Percentiles rank a stretch among this genome's conserved stretches.
phyloP scores from a whole-genome alignment of 495 filamentous ascomycete genomes.

The Aspergillus sparsus region DNA sequence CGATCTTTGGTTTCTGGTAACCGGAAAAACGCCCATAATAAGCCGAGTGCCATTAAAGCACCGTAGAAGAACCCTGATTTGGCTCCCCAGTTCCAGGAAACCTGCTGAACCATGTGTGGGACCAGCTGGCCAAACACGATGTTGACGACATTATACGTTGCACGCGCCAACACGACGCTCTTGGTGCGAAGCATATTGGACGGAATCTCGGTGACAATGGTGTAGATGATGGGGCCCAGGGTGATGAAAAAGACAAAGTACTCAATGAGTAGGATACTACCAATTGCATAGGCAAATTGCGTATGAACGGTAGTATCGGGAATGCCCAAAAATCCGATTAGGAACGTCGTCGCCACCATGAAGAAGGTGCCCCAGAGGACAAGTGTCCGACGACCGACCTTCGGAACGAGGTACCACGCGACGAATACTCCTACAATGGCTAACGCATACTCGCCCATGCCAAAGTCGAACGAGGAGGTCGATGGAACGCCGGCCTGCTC shows the following conservation, averaged over 20 bases:
- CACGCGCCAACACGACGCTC: slow-evolving; percentile 69
- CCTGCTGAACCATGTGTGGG: slow-evolving; percentile 73
- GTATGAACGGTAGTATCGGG: slow-evolving; percentile 45
- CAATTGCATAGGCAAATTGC: slow-evolving; percentile 61
- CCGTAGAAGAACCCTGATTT: slow-evolving; percentile 79
- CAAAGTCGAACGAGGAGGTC: slow-evolving; percentile 63
- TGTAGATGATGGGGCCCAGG: slow-evolving; percentile 77
- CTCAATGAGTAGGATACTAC: slow-evolving; percentile 70
- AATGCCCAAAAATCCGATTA: slow-evolving; percentile 72
- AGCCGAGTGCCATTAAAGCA: slow-evolving; percentile 67
- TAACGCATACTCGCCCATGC: slow-evolving; percentile 72
- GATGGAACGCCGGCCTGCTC: slow-evolving; percentile 66
- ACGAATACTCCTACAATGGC: slow-evolving; percentile 75
- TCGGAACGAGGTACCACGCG: slow-evolving; percentile 45
- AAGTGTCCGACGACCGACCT: slow-evolving; percentile 65
- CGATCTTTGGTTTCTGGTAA: slow-evolving; percentile 70
- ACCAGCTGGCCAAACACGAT: slow-evolving; percentile 70
- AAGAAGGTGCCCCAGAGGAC: slow-evolving; percentile 69
- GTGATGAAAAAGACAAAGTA: slow-evolving; percentile 71
- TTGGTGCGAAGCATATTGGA: slow-evolving; percentile 74
- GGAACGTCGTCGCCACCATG: slow-evolving; percentile 63
- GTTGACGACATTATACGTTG: slow-evolving; percentile 68
- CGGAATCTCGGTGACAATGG: slow-evolving; percentile 73
- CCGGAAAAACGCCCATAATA: slow-evolving; percentile 73
- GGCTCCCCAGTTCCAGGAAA: slow-evolving; percentile 72